Evolutionary conservation across 2,329 filamentous ascomycete genomes (phyloP).

Genomic region (Atkinsonella hypoxylon): DNA sequence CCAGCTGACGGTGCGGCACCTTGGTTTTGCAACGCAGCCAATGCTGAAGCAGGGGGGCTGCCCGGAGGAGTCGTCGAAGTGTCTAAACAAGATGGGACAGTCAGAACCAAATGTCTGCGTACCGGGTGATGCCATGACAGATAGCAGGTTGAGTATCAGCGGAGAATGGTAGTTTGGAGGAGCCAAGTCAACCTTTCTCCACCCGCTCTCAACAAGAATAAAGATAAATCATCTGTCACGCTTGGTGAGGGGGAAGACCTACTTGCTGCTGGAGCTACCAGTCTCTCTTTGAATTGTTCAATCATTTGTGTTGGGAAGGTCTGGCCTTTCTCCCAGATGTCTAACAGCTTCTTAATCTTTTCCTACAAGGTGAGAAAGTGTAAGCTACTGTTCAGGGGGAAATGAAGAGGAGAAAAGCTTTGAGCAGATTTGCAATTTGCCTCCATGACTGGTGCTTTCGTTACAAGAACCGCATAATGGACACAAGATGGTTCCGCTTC

Average conservation of each 20-base stretch:
- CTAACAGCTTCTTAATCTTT: conserved; percentile 85
- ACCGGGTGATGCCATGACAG: background rate
- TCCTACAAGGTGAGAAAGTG: conserved; percentile 52
- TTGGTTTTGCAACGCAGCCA: conserved; percentile 25
- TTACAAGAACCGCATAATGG: background rate
- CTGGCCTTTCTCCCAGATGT: conserved; percentile 94
- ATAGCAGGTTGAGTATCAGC: too few relatives aligned
- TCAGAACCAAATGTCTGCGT: conserved; percentile 3
- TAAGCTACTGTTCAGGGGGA: conserved; percentile 23
- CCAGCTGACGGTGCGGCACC: conserved; percentile 24
- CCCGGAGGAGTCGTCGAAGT: conserved; percentile 61
- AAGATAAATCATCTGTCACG: background rate
- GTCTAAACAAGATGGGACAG: conserved; percentile 31
- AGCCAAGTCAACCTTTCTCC: too few relatives aligned
- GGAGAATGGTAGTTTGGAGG: too few relatives aligned
- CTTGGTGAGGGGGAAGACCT: conserved; percentile 31
- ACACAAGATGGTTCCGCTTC: background rate
- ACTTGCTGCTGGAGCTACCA: conserved; percentile 54
- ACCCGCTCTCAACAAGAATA: background rate
- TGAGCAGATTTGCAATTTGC: conserved; percentile 12
- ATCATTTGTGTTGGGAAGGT: conserved; percentile 80
- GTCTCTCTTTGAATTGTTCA: conserved; percentile 67
- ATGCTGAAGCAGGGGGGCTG: conserved; percentile 38
- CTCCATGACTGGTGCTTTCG: conserved; percentile 12
- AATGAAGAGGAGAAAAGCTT: conserved; percentile 2